Evolutionary conservation across 768 basidiomycete genomes (phyloP), one percentile per base, ranked within the genome.

Genomic region (Chalciporus pseudorubinellus): DNA sequence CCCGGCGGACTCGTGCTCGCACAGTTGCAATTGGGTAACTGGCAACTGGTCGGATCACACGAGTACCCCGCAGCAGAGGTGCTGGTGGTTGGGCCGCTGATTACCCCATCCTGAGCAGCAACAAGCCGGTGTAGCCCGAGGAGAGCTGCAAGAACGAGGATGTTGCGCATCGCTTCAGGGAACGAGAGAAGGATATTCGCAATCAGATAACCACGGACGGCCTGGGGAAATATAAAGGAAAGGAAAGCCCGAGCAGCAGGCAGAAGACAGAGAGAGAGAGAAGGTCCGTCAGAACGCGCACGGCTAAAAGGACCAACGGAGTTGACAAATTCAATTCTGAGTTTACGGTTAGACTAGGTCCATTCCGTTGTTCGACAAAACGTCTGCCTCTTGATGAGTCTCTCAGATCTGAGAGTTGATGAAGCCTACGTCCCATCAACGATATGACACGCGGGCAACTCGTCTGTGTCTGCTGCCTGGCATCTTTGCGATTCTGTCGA

Each of bases 1-100:
- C 87, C 88, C 12, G 88, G 89, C 4, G 87, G 85, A 53, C 70
- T 79, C 1, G 84, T 79, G 59, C 84, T 87, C 4, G 89, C 88
- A 59, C 87, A 89, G 61, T 82, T 76, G 63, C 89, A 92, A 46
- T 74, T 69, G 0, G 89, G 89, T 6, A 89, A 74, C 70, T 81
- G 72, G 71, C 89, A 92, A 53, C 74, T 70, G 11, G 67, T 67
- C 0, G 85, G 28, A 59, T 89, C 85, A 63, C 89, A 91, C 8
- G 80, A 81, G 67, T 92, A 90, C 9, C 81, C 83, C 1, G 84
- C 81, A 26, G 85, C 81, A 6, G 63, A 65, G 9, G 76, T 34
- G 46, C 79, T 81, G 26, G 72, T 74, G 7, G 78, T 78, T 5
- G 83, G 77, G 4, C 82, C 83, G 39, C 62, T 59, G n/a, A 87